phyloP scores from a whole-genome alignment of 2,329 filamentous ascomycete genomes.

The Fusarium sp. region DNA sequence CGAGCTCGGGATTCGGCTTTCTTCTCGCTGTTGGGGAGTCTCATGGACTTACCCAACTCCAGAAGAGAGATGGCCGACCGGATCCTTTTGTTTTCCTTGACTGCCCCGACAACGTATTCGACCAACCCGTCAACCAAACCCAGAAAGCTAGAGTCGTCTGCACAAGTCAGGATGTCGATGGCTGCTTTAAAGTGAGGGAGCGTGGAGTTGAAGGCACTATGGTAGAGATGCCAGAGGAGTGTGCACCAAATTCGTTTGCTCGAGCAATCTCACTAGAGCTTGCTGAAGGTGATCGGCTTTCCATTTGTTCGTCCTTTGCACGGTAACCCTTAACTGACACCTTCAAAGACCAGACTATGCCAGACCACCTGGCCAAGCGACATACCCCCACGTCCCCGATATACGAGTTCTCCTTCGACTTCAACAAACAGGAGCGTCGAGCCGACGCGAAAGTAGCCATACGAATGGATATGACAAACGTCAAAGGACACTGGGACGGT shows the following conservation, averaged over 20 bases:
- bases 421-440: not conserved
- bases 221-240: slow-evolving; percentile 14
- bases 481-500: not conserved
- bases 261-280: not conserved
- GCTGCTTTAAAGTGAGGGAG: slow-evolving; percentile 1
- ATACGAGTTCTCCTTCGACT: slow-evolving; percentile 12
- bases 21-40: not conserved
- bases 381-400: not conserved
- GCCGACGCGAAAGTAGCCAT: not conserved
- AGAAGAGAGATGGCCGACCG: not conserved
- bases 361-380: accelerated
- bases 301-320: not conserved
- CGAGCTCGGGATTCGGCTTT: accelerated
- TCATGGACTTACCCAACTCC: not conserved
- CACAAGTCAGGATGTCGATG: not conserved
- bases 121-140: slow-evolving; percentile 5
- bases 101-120: not conserved
- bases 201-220: slow-evolving; percentile 6
- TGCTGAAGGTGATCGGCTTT: not conserved
- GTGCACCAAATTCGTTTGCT: slow-evolving; percentile 9
- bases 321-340: not conserved
- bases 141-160: slow-evolving; percentile 9
- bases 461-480: not conserved
- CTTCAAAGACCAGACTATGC: not conserved
- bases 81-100: not conserved